Percentiles rank a stretch among this genome's conserved stretches.
These are phyloP conservation scores for Trametes elegans DNA, from an alignment of 768 basidiomycete genomes.

Conservation along the genomic window DNA sequence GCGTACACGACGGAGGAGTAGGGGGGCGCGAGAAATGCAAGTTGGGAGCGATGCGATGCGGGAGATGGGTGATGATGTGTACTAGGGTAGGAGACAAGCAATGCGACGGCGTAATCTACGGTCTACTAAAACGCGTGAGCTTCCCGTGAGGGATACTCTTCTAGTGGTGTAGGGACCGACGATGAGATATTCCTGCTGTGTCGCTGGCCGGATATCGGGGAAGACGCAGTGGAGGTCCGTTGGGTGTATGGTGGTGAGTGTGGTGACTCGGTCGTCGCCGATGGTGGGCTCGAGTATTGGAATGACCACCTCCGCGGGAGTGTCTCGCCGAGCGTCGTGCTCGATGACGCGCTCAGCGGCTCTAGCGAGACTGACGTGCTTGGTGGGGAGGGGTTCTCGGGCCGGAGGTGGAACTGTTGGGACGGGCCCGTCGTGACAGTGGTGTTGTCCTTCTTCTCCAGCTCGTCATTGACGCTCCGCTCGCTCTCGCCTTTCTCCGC, in stretches of 20 bases:
- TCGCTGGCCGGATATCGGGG: constrained; percentile 16
- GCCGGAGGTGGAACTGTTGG: constrained; percentile 20
- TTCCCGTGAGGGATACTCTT: constrained; percentile 17
- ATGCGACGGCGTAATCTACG: not conserved
- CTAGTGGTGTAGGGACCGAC: constrained; percentile 19
- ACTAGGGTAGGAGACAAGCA: not conserved
- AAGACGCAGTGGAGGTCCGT: constrained; percentile 12
- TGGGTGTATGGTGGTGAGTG: constrained; percentile 16
- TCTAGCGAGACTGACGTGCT: constrained; percentile 19
- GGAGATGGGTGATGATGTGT: not conserved
- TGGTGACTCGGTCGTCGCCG: constrained; percentile 20
- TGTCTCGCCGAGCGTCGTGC: constrained; percentile 29
- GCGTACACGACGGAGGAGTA: too few species aligned
- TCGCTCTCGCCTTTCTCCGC: constrained; percentile 17
- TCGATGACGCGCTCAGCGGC: constrained; percentile 20
- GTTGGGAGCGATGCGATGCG: too few species aligned
- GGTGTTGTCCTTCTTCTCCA: constrained; percentile 20
- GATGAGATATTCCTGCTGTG: constrained; percentile 24
- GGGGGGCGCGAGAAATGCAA: too few species aligned
- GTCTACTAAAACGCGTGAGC: constrained; percentile 7
- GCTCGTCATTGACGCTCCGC: not conserved
- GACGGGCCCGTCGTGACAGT: constrained; percentile 21
- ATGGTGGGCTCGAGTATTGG: constrained; percentile 30
- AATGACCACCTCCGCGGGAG: constrained; percentile 31
- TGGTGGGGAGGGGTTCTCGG: constrained; percentile 27